These are phyloP conservation scores for Cryphonectria carpinicola DNA, from an alignment of 2,329 filamentous ascomycete genomes.

Conservation along the genomic window DNA sequence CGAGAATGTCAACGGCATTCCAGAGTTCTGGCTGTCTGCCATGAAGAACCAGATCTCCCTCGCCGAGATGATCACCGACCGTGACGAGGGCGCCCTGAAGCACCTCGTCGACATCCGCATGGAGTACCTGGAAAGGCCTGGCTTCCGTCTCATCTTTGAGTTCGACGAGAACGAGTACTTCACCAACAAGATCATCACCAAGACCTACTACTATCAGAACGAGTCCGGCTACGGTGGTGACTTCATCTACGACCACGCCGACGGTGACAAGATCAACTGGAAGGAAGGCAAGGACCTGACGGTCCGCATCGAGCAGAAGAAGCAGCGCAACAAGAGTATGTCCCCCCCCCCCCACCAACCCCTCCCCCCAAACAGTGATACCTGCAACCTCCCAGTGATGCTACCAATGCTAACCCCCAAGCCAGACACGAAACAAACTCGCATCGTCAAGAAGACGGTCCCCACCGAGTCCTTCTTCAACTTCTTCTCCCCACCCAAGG, in stretches of 20 bases:
- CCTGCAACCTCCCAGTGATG: not conserved
- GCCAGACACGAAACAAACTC: slow-evolving; percentile 96
- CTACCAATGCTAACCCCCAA: slow-evolving; percentile 29
- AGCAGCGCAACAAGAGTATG: slow-evolving; percentile 99
- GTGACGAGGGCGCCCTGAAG: slow-evolving; percentile 92
- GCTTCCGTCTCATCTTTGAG: slow-evolving; percentile 97
- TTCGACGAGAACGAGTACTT: slow-evolving; percentile 96
- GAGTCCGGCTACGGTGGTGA: slow-evolving; percentile 98
- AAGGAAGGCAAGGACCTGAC: slow-evolving; percentile 91
- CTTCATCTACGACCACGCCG: slow-evolving; percentile 99
- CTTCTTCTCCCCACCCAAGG: slow-evolving; percentile 96
- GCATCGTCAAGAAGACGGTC: slow-evolving; percentile 98
- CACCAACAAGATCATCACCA: slow-evolving; percentile 94
- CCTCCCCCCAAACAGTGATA: not conserved
- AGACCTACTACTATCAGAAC: slow-evolving; percentile 99
- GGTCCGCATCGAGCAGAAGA: slow-evolving; percentile 96
- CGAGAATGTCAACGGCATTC: slow-evolving; percentile 75
- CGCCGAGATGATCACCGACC: slow-evolving; percentile 97
- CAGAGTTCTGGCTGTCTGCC: slow-evolving; percentile 98
- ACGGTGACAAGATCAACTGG: slow-evolving; percentile 98
- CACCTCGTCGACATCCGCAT: slow-evolving; percentile 91
- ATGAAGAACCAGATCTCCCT: slow-evolving; percentile 99
- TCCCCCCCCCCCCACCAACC: no score
- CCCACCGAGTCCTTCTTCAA: slow-evolving; percentile 99
- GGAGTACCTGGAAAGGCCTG: slow-evolving; percentile 98